Evolutionary conservation across 1,284 basidiomycete genomes (phyloP).

Genomic region (Apiotrichum domesticum): DNA sequence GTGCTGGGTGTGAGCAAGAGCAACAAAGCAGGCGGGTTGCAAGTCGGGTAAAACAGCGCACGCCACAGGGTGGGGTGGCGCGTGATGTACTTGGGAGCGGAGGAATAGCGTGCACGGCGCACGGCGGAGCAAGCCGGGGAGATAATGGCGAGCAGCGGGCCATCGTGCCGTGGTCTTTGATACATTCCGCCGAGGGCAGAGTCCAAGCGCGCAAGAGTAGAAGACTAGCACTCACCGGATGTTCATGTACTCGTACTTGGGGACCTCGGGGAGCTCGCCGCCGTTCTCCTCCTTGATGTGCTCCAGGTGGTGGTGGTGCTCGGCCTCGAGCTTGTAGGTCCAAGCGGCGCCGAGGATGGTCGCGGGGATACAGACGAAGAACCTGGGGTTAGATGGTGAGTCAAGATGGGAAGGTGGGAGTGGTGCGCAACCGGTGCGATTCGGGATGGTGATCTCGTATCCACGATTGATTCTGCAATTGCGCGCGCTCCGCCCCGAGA

Average conservation of each 20-base stretch:
- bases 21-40: too few species aligned
- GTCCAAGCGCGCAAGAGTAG: too few species aligned
- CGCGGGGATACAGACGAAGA: slow-evolving; percentile 43
- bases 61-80: too few species aligned
- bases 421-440: background rate
- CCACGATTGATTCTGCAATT: background rate
- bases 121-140: too few species aligned
- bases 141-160: too few species aligned
- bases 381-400: slow-evolving; percentile 15
- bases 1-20: slow-evolving; percentile 4
- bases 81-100: too few species aligned
- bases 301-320: slow-evolving; percentile 37
- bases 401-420: background rate
- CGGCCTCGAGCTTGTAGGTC: slow-evolving; percentile 41
- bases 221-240: slow-evolving; percentile 26
- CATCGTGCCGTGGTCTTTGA: too few species aligned
- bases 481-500: background rate
- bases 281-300: slow-evolving; percentile 32
- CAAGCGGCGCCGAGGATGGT: slow-evolving; percentile 31
- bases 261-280: slow-evolving; percentile 33
- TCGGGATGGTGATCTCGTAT: background rate
- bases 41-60: too few species aligned
- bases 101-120: too few species aligned
- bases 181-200: too few species aligned
- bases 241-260: slow-evolving; percentile 45